phyloP scores from a whole-genome alignment of 2,329 filamentous ascomycete species.

The Ophiostoma novo-ulmi region DNA sequence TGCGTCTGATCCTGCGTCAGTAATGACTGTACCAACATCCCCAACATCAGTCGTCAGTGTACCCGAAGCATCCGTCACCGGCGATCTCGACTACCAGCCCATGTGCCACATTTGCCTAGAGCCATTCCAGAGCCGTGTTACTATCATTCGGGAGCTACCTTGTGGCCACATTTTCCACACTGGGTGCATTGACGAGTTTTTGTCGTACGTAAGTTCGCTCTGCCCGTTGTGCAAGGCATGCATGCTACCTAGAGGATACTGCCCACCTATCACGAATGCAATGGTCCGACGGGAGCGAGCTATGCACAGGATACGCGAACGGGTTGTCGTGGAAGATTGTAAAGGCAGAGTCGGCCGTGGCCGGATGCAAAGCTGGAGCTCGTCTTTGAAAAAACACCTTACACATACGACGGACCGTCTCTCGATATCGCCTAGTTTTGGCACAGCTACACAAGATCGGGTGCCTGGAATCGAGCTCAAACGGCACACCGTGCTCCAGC shows the following conservation, averaged over 20 bases:
- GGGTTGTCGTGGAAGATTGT: conserved; percentile 42
- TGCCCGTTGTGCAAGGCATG: conserved; percentile 88
- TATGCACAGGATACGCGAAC: conserved; percentile 55
- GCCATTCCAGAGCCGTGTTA: conserved; percentile 63
- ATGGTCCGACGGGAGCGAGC: conserved; percentile 81
- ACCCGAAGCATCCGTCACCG: not conserved
- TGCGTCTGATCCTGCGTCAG: not conserved
- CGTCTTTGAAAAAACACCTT: conserved; percentile 27
- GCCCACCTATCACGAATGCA: conserved; percentile 68
- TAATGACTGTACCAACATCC: not conserved
- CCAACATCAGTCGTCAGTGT: not conserved
- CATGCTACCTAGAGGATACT: conserved; percentile 65
- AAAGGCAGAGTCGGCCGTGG: not conserved
- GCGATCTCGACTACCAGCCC: conserved; percentile 58
- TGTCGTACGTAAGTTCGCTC: conserved; percentile 71
- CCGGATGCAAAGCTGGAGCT: conserved; percentile 27
- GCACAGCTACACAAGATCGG: conserved; percentile 8
- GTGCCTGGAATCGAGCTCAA: conserved; percentile 27
- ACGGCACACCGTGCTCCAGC: conserved; percentile 9
- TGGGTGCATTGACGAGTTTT: conserved; percentile 82
- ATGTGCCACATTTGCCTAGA: conserved; percentile 88
- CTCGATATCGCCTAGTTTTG: conserved; percentile 10
- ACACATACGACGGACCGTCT: conserved; percentile 22
- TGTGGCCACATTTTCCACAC: conserved; percentile 93
- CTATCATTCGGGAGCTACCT: conserved; percentile 75